Conservation (phyloP, 78 protist species). For the Dictyostelium intermedium region DNA sequence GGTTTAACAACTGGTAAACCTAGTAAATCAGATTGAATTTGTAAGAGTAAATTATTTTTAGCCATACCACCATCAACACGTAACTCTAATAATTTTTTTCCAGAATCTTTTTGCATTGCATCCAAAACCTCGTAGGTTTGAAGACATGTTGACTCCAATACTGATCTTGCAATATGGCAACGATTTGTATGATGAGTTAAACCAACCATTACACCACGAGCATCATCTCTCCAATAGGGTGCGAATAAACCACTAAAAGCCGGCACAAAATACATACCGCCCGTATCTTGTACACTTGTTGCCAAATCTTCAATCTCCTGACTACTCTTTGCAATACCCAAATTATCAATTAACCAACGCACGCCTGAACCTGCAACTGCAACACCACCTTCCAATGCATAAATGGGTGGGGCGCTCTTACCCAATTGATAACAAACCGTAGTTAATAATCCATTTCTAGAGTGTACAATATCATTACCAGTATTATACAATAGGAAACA, state of each 20-base stretch:
- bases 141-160: conserved; percentile 85
- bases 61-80: conserved; percentile 94
- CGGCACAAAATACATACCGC: conserved; percentile 91
- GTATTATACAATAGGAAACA: conserved; percentile 96
- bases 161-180: conserved; percentile 90
- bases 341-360: conserved; percentile 89
- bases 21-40: conserved; percentile 87
- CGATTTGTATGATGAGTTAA: conserved; percentile 86
- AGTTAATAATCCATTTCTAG: conserved; percentile 95
- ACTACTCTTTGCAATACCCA: conserved; percentile 54
- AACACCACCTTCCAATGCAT: conserved; percentile 90
- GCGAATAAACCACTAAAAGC: conserved; percentile 94
- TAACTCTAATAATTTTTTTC: conserved; percentile 18
- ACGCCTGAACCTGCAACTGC: conserved; percentile 94
- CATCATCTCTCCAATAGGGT: conserved; percentile 92
- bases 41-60: conserved; percentile 71
- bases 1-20: conserved; percentile 84
- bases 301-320: conserved; percentile 85
- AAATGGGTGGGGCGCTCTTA: neutral
- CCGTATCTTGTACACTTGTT: conserved; percentile 67
- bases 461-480: conserved; percentile 86
- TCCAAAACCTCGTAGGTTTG: conserved; percentile 87
- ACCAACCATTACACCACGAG: conserved; percentile 87
- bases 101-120: conserved; percentile 83
- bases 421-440: conserved; percentile 96